Evolutionary conservation across 257 asterid genomes (phyloP).

Genomic region (Cinchona pubescens): DNA sequence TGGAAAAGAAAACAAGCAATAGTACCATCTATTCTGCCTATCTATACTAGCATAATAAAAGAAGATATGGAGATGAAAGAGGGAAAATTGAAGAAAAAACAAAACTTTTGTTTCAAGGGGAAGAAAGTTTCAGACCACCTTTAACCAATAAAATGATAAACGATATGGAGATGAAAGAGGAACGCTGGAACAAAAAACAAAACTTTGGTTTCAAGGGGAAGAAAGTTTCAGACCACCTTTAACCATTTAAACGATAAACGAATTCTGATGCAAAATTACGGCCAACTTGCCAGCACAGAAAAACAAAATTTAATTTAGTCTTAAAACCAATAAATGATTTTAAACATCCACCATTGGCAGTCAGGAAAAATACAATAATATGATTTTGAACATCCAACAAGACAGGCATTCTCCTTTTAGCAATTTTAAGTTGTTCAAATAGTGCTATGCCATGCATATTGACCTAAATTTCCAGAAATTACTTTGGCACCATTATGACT

Average conservation of each 20-base stretch:
- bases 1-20: slow-evolving; percentile 28
- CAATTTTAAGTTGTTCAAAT: too few species aligned
- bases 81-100: neutral
- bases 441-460: too few species aligned
- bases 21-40: neutral
- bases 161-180: neutral
- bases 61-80: neutral
- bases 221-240: neutral
- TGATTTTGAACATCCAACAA: too few species aligned
- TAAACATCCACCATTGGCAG: neutral
- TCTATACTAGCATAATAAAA: neutral
- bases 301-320: neutral
- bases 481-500: too few species aligned
- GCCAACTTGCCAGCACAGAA: neutral
- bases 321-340: too few species aligned
- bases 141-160: too few species aligned
- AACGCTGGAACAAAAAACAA: neutral
- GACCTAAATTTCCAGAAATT: too few species aligned
- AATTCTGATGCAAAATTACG: neutral
- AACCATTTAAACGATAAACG: too few species aligned
- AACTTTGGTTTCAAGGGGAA: neutral
- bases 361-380: too few species aligned
- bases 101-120: neutral
- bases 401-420: too few species aligned
- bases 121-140: neutral